A percentile compares a stretch with the other conserved stretches of the same genome.
These are phyloP conservation scores for Stellera chamaejasme DNA, from an alignment of 345 rosid species.

Conservation along the genomic window DNA sequence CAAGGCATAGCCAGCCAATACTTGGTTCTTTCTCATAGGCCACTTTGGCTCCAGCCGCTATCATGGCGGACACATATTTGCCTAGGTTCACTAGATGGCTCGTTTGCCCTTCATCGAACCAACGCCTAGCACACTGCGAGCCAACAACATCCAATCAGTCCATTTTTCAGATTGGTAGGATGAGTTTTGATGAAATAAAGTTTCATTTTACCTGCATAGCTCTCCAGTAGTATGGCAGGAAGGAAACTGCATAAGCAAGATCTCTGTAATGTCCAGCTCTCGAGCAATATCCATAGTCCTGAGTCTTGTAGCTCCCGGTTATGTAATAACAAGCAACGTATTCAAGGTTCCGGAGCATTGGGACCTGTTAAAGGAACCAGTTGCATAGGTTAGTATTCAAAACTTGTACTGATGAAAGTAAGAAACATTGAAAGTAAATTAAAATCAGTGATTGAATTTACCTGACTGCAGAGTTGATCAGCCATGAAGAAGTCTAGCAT, in stretches of 20 bases:
- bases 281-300: constrained; percentile 86
- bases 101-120: constrained; percentile 87
- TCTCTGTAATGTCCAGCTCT: constrained; percentile 65
- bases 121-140: constrained; percentile 80
- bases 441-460: constrained; percentile 11
- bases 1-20: constrained; percentile 56
- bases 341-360: constrained; percentile 77
- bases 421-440: constrained; percentile 2
- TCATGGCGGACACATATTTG: constrained; percentile 92
- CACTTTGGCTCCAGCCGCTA: constrained; percentile 93
- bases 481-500: constrained; percentile 99
- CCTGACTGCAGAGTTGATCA: constrained; percentile 98
- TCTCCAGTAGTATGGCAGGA: constrained; percentile 98
- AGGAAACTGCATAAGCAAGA: constrained; percentile 91
- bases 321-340: constrained; percentile 83
- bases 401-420: not conserved
- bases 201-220: constrained; percentile 83
- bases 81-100: constrained; percentile 80
- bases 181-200: not conserved
- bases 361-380: constrained; percentile 39
- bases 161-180: constrained; percentile 3
- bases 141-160: not conserved
- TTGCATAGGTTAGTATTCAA: not conserved
- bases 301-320: constrained; percentile 89
- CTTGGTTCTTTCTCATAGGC: constrained; percentile 72